Evolutionary conservation across 441 rosid genomes (phyloP).

Genomic region (Euphorbia celastroides): DNA sequence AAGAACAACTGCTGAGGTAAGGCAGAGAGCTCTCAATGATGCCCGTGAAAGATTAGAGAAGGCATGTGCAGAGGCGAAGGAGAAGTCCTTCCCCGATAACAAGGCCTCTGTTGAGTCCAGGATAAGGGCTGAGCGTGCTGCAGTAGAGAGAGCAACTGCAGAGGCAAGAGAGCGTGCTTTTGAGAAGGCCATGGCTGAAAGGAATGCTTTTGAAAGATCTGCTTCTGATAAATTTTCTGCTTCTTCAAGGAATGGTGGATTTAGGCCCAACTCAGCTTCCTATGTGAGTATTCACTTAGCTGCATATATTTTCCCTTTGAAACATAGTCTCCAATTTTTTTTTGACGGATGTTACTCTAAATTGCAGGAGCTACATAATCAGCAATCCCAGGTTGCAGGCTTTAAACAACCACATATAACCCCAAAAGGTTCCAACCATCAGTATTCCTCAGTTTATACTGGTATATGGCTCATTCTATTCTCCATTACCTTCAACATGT

Average conservation of each 20-base stretch:
- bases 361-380: conserved; percentile 46
- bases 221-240: conserved; percentile 54
- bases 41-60: conserved; percentile 89
- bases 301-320: background rate
- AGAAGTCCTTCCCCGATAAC: conserved; percentile 48
- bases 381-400: conserved; percentile 40
- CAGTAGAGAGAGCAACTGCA: conserved; percentile 77
- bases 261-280: conserved; percentile 38
- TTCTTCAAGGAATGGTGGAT: conserved; percentile 43
- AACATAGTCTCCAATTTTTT: background rate
- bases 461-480: conserved; percentile 28
- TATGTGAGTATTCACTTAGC: conserved; percentile 33
- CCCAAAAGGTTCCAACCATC: conserved; percentile 42
- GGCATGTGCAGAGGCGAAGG: conserved; percentile 86
- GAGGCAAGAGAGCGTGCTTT: conserved; percentile 88
- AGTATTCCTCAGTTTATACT: conserved; percentile 35
- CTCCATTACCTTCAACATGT: background rate
- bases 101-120: conserved; percentile 52
- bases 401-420: too few species aligned
- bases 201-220: conserved; percentile 61
- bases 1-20: conserved; percentile 46
- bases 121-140: conserved; percentile 77
- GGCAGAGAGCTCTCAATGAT: conserved; percentile 65
- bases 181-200: conserved; percentile 62
- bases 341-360: conserved; percentile 12